These are phyloP conservation scores for Quercus tomentella DNA, from an alignment of 331 rosid species.

Conservation along the genomic window DNA sequence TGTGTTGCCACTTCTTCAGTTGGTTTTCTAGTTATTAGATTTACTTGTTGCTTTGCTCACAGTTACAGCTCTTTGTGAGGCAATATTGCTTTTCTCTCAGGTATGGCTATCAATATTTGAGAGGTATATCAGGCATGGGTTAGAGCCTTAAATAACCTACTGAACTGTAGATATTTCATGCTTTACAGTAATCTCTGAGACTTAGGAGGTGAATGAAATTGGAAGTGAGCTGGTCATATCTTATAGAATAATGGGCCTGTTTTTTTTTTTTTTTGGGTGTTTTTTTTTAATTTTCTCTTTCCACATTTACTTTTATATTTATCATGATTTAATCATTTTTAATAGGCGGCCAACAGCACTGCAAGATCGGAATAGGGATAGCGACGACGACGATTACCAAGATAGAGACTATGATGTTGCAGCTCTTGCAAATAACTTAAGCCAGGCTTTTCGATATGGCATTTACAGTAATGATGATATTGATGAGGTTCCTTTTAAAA, in stretches of 20 bases:
- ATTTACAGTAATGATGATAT: slow-evolving; percentile 80
- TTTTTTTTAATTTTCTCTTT: neutral
- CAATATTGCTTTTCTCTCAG: neutral
- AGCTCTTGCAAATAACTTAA: slow-evolving; percentile 90
- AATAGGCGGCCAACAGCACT: slow-evolving; percentile 90
- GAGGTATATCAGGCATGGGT: neutral
- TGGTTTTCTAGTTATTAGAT: neutral
- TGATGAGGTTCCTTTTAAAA: slow-evolving; percentile 63
- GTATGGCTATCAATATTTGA: neutral
- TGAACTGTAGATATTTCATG: neutral
- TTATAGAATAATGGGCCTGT: neutral
- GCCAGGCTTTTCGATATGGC: slow-evolving; percentile 96
- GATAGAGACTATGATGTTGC: slow-evolving; percentile 98
- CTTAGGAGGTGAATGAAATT: neutral
- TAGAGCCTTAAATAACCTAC: neutral
- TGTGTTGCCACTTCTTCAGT: neutral
- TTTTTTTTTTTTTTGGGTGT: too few species aligned
- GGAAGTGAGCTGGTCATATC: neutral
- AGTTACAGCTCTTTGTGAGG: neutral
- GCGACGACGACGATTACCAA: slow-evolving; percentile 96
- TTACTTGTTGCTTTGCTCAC: neutral
- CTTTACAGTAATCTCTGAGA: neutral
- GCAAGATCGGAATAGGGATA: slow-evolving; percentile 91
- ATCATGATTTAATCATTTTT: slow-evolving; percentile 22
- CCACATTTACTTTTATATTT: neutral